phyloP scores from a whole-genome alignment of 1,284 basidiomycete species.

The Agroathelia rolfsii region DNA sequence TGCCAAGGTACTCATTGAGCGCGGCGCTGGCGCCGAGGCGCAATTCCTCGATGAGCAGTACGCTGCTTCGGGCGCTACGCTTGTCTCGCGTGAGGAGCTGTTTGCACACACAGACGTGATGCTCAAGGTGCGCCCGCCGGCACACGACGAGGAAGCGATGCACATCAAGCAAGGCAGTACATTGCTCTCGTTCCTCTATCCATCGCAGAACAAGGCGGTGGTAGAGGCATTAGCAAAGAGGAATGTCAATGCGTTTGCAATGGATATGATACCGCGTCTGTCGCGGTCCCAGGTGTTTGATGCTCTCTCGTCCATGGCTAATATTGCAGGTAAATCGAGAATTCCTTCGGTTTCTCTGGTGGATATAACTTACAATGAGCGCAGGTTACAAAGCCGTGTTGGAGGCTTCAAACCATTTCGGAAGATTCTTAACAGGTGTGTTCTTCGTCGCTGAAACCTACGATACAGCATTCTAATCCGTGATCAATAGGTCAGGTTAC shows the following conservation, averaged over 20 bases:
- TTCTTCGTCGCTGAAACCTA: too few species aligned
- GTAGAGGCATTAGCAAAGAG: conserved; percentile 56
- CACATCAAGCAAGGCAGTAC: conserved; percentile 62
- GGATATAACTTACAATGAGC: too few species aligned
- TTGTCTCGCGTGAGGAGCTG: conserved; percentile 57
- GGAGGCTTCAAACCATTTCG: conserved; percentile 80
- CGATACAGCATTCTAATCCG: too few species aligned
- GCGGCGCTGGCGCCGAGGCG: conserved; percentile 57
- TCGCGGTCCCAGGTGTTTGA: conserved; percentile 82
- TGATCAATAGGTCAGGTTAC: conserved; percentile 86
- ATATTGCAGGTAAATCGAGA: too few species aligned
- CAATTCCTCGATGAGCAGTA: conserved; percentile 77
- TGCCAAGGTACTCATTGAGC: conserved; percentile 58
- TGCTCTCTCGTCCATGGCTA: conserved; percentile 84
- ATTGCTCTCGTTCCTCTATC: conserved; percentile 77
- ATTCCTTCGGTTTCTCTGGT: too few species aligned
- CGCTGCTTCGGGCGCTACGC: conserved; percentile 62
- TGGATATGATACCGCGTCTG: conserved; percentile 85
- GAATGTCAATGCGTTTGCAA: conserved; percentile 61
- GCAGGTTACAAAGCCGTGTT: conserved; percentile 84
- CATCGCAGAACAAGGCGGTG: conserved; percentile 65
- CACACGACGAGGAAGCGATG: conserved; percentile 47
- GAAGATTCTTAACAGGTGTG: conserved; percentile 77
- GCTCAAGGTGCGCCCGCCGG: conserved; percentile 73
- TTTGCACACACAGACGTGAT: conserved; percentile 62